Percentiles rank a stretch among this genome's conserved stretches.
phyloP scores from a whole-genome alignment of 2,329 filamentous ascomycete genomes.

The Alternaria sp. region DNA sequence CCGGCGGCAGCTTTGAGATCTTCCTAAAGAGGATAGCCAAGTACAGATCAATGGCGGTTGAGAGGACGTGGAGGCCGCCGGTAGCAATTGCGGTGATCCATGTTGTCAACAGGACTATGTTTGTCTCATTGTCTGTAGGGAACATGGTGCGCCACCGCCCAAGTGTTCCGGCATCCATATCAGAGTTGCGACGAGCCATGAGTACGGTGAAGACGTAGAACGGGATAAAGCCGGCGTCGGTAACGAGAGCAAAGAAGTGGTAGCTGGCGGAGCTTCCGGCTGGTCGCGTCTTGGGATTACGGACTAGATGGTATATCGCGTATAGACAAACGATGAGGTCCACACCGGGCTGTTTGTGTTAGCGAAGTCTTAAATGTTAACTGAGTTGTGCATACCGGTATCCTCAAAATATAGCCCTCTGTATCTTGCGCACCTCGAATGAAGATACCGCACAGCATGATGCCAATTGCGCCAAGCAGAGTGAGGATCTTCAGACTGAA shows the following conservation, averaged over 20 bases:
- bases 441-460: conserved; percentile 78
- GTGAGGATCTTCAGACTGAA: conserved; percentile 71
- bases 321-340: conserved; percentile 76
- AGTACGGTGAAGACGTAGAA: conserved; percentile 68
- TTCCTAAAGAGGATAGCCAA: conserved; percentile 80
- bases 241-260: conserved; percentile 78
- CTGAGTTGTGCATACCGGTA: conserved; percentile 65
- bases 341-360: conserved; percentile 69
- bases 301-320: conserved; percentile 78
- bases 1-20: conserved; percentile 82
- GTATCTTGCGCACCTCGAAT: conserved; percentile 70
- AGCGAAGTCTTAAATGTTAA: conserved; percentile 7
- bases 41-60: conserved; percentile 74
- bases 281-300: conserved; percentile 72
- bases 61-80: conserved; percentile 72
- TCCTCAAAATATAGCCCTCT: conserved; percentile 76
- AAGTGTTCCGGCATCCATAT: conserved; percentile 51
- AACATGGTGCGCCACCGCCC: conserved; percentile 75
- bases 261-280: conserved; percentile 86
- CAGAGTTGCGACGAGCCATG: conserved; percentile 60
- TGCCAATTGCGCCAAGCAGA: conserved; percentile 71
- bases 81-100: conserved; percentile 72
- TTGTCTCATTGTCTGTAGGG: conserved; percentile 59
- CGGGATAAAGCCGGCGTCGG: conserved; percentile 71
- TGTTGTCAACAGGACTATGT: conserved; percentile 68